Conservation (phyloP, 331 rosid genomes). For the Rhamnella rubrinervis region DNA sequence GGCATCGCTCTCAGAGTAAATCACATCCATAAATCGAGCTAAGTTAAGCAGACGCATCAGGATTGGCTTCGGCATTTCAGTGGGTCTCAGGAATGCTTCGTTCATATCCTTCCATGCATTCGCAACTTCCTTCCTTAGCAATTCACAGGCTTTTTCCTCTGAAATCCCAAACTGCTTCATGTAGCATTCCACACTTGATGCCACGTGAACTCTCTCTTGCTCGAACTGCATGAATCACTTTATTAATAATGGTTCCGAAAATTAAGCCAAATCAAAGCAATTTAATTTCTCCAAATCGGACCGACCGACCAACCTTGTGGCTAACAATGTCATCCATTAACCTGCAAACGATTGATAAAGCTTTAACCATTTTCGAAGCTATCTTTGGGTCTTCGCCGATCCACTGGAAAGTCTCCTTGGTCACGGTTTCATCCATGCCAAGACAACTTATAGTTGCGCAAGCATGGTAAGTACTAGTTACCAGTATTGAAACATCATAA, state of each 20-base stretch:
- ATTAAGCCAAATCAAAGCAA: no score
- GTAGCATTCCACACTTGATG: no score
- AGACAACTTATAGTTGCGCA: background rate
- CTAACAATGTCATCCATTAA: slow-evolving; percentile 5
- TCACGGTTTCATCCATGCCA: background rate
- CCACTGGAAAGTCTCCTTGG: slow-evolving; percentile 3
- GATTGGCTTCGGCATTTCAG: no score
- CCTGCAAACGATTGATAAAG: background rate
- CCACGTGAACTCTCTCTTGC: no score
- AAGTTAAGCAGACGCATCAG: no score
- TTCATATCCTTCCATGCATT: no score
- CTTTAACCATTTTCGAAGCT: background rate
- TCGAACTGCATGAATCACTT: no score
- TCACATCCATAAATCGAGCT: background rate
- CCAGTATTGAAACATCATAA: background rate
- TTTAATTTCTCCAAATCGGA: no score
- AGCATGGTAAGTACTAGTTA: background rate
- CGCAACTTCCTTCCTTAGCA: no score
- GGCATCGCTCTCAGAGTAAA: background rate
- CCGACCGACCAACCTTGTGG: background rate
- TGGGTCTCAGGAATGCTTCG: no score
- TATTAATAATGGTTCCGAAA: background rate
- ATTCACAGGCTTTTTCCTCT: no score
- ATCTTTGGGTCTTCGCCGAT: background rate
- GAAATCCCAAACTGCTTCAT: no score